A percentile compares a stretch with the other conserved stretches of the same genome.
Evolutionary conservation across 768 basidiomycete species (phyloP).

Genomic region (Sporobolomyces pararoseus): DNA sequence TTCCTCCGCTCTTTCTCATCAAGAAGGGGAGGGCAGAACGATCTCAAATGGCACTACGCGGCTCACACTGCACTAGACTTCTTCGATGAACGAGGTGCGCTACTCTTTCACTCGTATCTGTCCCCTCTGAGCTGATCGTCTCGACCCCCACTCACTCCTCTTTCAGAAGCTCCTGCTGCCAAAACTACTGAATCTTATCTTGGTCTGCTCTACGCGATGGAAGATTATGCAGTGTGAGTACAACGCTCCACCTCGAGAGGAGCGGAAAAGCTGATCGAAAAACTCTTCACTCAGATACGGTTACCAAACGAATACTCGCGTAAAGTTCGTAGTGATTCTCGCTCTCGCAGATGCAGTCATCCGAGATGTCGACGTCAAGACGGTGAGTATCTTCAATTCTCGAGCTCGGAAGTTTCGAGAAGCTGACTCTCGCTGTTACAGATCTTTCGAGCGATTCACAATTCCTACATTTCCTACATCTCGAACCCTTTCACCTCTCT

Average conservation of each 20-base stretch:
- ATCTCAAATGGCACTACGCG: conserved; percentile 75
- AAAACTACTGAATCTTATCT: conserved; percentile 76
- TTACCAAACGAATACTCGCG: conserved; percentile 78
- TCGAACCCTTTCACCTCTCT: conserved; percentile 72
- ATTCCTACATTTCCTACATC: conserved; percentile 75
- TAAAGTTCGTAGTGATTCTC: conserved; percentile 79
- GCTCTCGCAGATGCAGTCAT: conserved; percentile 76
- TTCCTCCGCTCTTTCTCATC: conserved; percentile 37
- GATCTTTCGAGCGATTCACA: conserved; percentile 85
- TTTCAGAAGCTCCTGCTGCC: conserved; percentile 51
- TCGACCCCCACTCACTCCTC: conserved; percentile 9
- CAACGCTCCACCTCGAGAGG: neutral
- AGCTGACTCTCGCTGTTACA: conserved; percentile 47
- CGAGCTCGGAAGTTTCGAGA: too few species aligned
- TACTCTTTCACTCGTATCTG: neutral
- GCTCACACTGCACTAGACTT: conserved; percentile 87
- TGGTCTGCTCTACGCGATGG: conserved; percentile 81
- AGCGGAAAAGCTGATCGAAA: too few species aligned
- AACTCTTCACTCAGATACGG: conserved; percentile 57
- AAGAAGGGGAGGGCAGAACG: conserved; percentile 55
- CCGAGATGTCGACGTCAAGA: conserved; percentile 70
- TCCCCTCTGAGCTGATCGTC: neutral
- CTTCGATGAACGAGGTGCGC: conserved; percentile 82
- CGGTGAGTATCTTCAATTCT: conserved; percentile 54
- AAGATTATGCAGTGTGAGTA: conserved; percentile 72